Conservation (phyloP, 345 rosid species). For the Populus pruinosa region DNA sequence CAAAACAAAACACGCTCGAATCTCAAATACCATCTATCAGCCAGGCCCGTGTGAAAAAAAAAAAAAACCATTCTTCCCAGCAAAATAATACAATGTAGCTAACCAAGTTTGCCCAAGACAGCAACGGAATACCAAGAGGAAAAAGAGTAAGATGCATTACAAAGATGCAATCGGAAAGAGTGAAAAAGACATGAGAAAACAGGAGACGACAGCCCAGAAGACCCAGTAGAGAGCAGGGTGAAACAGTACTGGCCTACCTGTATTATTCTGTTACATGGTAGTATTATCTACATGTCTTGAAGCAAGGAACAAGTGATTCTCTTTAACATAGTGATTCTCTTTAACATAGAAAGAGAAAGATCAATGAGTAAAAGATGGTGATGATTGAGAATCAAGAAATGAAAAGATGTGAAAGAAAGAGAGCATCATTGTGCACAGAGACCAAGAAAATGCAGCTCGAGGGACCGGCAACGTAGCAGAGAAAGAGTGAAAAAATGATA, state of each 20-base stretch:
- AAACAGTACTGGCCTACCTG: neutral
- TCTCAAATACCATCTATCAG: slow-evolving; percentile 11
- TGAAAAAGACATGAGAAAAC: slow-evolving; percentile 19
- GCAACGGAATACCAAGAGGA: neutral
- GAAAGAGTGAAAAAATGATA: neutral
- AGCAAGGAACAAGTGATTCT: slow-evolving; percentile 7
- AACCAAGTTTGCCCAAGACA: neutral
- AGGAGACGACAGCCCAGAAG: neutral
- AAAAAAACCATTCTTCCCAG: slow-evolving; percentile 1
- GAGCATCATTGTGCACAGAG: slow-evolving; percentile 12
- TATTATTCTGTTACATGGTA: neutral
- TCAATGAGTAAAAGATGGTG: neutral
- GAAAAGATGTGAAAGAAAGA: slow-evolving; percentile 7
- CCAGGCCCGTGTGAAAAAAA: slow-evolving; percentile 21
- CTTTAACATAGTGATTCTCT: slow-evolving; percentile 18
- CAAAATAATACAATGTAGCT: slow-evolving; percentile 26
- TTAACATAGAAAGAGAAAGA: neutral
- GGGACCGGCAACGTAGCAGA: neutral
- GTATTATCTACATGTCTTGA: slow-evolving; percentile 27
- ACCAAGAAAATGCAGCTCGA: slow-evolving; percentile 28
- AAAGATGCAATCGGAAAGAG: slow-evolving; percentile 17
- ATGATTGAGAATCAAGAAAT: slow-evolving; percentile 6
- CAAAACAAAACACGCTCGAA: slow-evolving; percentile 2
- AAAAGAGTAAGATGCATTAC: slow-evolving; percentile 8
- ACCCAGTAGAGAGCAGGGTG: neutral